Base-by-base conservation (phyloP, 257 asterid species). In the Solanum tarijense region DNA sequence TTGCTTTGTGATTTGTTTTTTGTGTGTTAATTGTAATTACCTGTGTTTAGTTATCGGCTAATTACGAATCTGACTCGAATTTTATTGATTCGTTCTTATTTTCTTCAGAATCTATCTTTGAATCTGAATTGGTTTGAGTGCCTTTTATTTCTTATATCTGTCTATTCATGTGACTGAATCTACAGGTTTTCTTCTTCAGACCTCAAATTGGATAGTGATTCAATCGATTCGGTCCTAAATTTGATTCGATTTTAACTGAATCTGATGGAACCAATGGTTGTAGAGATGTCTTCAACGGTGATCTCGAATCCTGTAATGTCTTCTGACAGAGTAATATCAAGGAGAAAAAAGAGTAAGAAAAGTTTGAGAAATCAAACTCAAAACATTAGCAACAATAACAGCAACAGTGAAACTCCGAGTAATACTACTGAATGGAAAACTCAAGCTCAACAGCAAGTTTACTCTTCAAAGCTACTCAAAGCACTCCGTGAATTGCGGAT, bases 401-500 rank as follows among this genome's bases (percentile, higher is more conserved):
- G 55, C 16, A n/a, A 76, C 20, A 46, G 6, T 35, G 66, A 81
- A 14, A 46, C 66, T 46, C 69, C 68, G 41, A 46, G 11, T 81
- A 81, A 18, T 46, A 39, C 89, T 13, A 82, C 75, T 29, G 86
- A 60, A 87, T 87, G 99, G 99, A 94, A 92, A 75, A 95, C 99
- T 29, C 98, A 96, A 31, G 88, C 94, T 31, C 98, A 94, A 88
- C 96, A 94, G 78, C 97, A 94, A 88, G 94, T 92, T 34, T 97
- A 97, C 93, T 95, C 98, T 2, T 94, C 99, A 0, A 95, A 94
- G 88, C 94, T 97, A 32, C 98, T 95, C 83, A 97, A 90, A 55
- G 99, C 98, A 74, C 96, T 97, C 88, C 96, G 94, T 31, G 96
- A 92, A 38, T 93, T 94, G 87, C 92, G 96, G 48, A 88, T 86